Evolutionary conservation across 345 rosid species (phyloP).

Genomic region (Acer yangbiense): DNA sequence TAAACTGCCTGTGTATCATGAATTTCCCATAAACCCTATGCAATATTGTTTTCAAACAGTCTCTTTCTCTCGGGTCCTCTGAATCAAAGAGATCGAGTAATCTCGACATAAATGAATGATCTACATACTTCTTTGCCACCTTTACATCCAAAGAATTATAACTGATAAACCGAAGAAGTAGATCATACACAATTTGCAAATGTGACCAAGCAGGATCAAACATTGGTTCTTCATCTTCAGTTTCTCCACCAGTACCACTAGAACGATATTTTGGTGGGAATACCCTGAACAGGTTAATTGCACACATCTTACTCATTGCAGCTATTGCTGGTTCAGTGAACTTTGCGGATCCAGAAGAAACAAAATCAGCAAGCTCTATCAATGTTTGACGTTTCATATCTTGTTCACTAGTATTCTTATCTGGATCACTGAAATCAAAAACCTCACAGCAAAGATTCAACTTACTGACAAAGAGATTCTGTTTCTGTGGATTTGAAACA

Average conservation of each 20-base stretch:
- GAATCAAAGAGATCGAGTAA: conserved; percentile 80
- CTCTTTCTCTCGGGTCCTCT: conserved; percentile 82
- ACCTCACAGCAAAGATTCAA: conserved; percentile 64
- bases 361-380: conserved; percentile 67
- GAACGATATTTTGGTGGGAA: conserved; percentile 70
- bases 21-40: conserved; percentile 75
- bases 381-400: conserved; percentile 59
- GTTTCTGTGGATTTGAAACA: conserved; percentile 68
- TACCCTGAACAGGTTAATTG: conserved; percentile 62
- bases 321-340: conserved; percentile 60
- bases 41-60: conserved; percentile 71
- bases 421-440: conserved; percentile 48
- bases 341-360: conserved; percentile 67
- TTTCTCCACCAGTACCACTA: conserved; percentile 47
- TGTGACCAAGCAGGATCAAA: conserved; percentile 82
- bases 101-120: conserved; percentile 57
- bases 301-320: conserved; percentile 68
- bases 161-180: conserved; percentile 59
- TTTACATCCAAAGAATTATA: conserved; percentile 58
- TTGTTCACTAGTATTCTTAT: conserved; percentile 47
- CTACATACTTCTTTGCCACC: conserved; percentile 68
- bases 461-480: conserved; percentile 70
- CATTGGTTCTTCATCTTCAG: conserved; percentile 74
- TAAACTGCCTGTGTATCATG: conserved; percentile 73
- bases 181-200: conserved; percentile 71